Conservation (phyloP, 331 rosid genomes). For the Pyracantha coccinea region DNA sequence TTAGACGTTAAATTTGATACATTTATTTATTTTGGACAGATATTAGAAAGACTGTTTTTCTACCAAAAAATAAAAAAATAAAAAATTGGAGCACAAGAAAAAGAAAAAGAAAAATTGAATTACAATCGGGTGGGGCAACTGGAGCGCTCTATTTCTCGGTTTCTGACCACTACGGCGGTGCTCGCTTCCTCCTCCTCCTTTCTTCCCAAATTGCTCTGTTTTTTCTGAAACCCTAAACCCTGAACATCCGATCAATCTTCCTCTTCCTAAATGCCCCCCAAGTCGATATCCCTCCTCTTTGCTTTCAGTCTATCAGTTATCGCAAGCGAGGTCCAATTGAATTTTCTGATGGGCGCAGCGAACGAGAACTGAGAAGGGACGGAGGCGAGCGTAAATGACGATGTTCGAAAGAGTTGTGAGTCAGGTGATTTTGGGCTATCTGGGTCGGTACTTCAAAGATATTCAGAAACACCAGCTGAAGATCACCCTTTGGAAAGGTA, state of each 20-base stretch:
- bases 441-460: slow-evolving; percentile 75
- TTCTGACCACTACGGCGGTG: neutral
- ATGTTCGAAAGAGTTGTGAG: slow-evolving; percentile 84
- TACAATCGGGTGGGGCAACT: neutral
- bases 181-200: neutral
- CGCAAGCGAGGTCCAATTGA: neutral
- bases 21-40: too few relatives aligned
- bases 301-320: neutral
- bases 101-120: neutral
- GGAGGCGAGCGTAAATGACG: neutral
- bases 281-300: neutral
- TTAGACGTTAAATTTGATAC: too few relatives aligned
- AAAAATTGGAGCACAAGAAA: neutral
- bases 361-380: neutral
- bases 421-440: slow-evolving; percentile 71
- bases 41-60: neutral
- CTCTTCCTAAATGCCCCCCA: neutral
- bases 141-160: neutral
- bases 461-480: slow-evolving; percentile 85
- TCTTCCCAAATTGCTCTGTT: neutral
- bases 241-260: neutral
- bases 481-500: slow-evolving; percentile 77
- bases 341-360: neutral
- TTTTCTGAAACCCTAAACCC: neutral
- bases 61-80: neutral